Percentiles rank a stretch among this genome's conserved stretches.
phyloP scores from a whole-genome alignment of 2,329 filamentous ascomycete species.

The Seiridium unicorne region DNA sequence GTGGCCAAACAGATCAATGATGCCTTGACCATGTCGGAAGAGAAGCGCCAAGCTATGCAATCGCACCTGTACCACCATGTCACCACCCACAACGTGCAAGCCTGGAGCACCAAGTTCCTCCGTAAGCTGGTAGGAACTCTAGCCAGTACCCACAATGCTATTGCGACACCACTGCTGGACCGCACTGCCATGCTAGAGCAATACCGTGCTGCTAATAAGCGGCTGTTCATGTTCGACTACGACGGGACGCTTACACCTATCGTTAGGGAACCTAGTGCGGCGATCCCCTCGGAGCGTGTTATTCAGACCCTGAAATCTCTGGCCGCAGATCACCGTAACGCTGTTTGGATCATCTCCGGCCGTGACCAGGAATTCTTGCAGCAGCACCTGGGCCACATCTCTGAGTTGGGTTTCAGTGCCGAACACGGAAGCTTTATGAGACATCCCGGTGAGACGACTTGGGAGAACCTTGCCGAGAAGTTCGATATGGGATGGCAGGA shows the following conservation, averaged over 20 bases:
- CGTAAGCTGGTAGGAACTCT: constrained; percentile 78
- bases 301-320: constrained; percentile 77
- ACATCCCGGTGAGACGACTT: constrained; percentile 70
- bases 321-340: constrained; percentile 76
- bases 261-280: constrained; percentile 84
- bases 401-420: constrained; percentile 86
- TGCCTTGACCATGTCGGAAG: constrained; percentile 72
- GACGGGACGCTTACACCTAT: constrained; percentile 96
- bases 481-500: constrained; percentile 91
- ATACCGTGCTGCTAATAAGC: constrained; percentile 73
- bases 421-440: constrained; percentile 97
- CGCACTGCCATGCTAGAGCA: constrained; percentile 67
- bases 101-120: constrained; percentile 80
- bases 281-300: constrained; percentile 81
- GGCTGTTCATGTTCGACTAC: constrained; percentile 98
- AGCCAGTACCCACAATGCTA: constrained; percentile 70
- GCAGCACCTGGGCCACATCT: constrained; percentile 89
- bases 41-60: constrained; percentile 68
- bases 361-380: constrained; percentile 89
- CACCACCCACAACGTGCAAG: constrained; percentile 79
- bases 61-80: constrained; percentile 78
- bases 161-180: constrained; percentile 80
- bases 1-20: constrained; percentile 82
- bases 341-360: constrained; percentile 98
- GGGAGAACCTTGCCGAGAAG: constrained; percentile 85